These are phyloP conservation scores for Tricholoma hemisulphureum DNA, from an alignment of 768 basidiomycete species.

Conservation along the genomic window DNA sequence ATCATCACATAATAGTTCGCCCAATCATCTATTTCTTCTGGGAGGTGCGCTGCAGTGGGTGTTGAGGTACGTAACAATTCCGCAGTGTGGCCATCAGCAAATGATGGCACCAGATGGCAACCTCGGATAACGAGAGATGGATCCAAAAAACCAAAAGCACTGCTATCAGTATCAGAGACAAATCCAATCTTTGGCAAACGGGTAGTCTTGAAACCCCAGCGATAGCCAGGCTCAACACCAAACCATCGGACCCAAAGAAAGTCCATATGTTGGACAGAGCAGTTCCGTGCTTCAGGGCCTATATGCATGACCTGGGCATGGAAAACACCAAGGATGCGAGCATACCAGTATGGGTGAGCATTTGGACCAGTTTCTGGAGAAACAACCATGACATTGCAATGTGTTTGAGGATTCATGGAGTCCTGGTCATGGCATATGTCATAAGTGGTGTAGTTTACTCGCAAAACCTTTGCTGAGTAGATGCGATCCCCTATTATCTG, in stretches of 20 bases:
- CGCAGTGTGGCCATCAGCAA: too few relatives aligned
- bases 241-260: slow-evolving; percentile 28
- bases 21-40: neutral
- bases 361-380: slow-evolving; percentile 21
- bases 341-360: slow-evolving; percentile 8
- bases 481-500: neutral
- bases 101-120: slow-evolving; percentile 36
- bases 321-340: slow-evolving; percentile 23
- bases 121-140: slow-evolving; percentile 29
- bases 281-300: slow-evolving; percentile 18
- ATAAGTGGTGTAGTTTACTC: slow-evolving; percentile 43
- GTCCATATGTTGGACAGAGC: slow-evolving; percentile 30
- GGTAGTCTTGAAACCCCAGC: neutral
- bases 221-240: slow-evolving; percentile 8
- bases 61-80: neutral
- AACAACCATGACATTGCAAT: slow-evolving; percentile 36
- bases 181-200: slow-evolving; percentile 21
- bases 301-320: slow-evolving; percentile 11
- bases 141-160: slow-evolving; percentile 37
- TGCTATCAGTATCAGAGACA: slow-evolving; percentile 12
- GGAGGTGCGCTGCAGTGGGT: neutral
- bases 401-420: slow-evolving; percentile 35
- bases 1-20: neutral
- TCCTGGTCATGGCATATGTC: slow-evolving; percentile 42
- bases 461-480: slow-evolving; percentile 10